Percentiles rank a stretch among this genome's conserved stretches.
These are phyloP conservation scores for Eimeria tenella DNA, from an alignment of 169 alveolate species.

Conservation along the genomic window DNA sequence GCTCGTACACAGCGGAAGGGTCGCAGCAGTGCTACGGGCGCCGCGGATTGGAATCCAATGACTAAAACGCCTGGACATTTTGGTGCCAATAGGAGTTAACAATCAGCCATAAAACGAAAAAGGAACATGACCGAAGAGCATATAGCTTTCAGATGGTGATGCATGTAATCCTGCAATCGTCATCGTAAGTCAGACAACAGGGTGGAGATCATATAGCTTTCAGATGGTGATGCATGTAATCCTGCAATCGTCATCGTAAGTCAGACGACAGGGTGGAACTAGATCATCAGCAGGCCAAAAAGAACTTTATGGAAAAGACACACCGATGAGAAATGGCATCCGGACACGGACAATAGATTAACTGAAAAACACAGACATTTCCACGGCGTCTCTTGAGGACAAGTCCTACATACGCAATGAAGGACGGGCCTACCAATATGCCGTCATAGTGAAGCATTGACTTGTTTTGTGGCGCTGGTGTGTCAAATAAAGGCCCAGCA, in stretches of 20 bases:
- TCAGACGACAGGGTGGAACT: slow-evolving; percentile 23
- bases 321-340: too few relatives aligned
- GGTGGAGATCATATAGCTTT: not conserved
- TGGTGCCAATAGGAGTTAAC: too few relatives aligned
- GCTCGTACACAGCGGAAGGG: slow-evolving; percentile 74
- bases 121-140: not conserved
- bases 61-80: not conserved
- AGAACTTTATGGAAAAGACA: not conserved
- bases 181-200: not conserved
- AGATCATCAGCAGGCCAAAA: not conserved
- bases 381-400: too few relatives aligned
- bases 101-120: too few relatives aligned
- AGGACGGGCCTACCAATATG: too few relatives aligned
- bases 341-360: too few relatives aligned
- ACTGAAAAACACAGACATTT: too few relatives aligned
- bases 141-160: slow-evolving; percentile 33
- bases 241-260: slow-evolving; percentile 7
- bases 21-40: slow-evolving; percentile 40
- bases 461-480: too few relatives aligned
- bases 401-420: too few relatives aligned
- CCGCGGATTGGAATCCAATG: slow-evolving; percentile 43
- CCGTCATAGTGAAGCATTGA: too few relatives aligned
- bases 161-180: slow-evolving; percentile 51
- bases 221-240: slow-evolving; percentile 69
- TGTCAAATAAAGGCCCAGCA: too few relatives aligned